Evolutionary conservation across 768 basidiomycete genomes (phyloP), one percentile per base, ranked within the genome.

Genomic region (Cystoderma amianthinum): DNA sequence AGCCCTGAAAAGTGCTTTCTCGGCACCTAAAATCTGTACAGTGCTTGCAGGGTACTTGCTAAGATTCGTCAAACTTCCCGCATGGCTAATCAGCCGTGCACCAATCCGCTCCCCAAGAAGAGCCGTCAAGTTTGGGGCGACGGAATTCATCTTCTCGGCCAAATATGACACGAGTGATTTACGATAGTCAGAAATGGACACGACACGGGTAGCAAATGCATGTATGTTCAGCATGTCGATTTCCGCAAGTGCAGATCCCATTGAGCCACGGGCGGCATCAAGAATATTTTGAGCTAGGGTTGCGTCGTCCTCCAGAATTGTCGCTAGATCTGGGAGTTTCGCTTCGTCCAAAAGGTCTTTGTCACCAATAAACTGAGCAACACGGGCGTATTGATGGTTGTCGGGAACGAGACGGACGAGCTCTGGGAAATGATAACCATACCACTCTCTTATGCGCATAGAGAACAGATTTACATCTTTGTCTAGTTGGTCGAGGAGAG

Each of bases 381-480:
- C 74, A 12, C 73, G 74, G n/a, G 94, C 93, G 59, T 96, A 98
- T 56, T 87, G 82, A 64, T 90, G 81, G 60, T 96, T 95, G 64
- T 97, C 95, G 42, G 93, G 80, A 1, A 97, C 92, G 56, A 98
- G 72, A 47, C 76, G 83, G 67, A 95, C 77, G 51, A 97, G 85
- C 65, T 98, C 95, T 28, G 95, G 95, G 73, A 96, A 98, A 62
- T 97, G 95, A 69, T 94, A 97, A 5, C 95, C 95, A 61, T 98
- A 98, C 95, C 95, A 98, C 61, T 98, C 95, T 53, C 95, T 76
- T 38, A 96, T 82, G 23, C 95, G 88, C 95, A 98, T 98, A 15
- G 93, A 86, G 61, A 98, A 97, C 21, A 94, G 80, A 70, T 98
- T 98, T 63, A 97, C 92, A 62, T 98, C 95, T 72, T 97, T 98